Evolutionary conservation across 345 rosid species (phyloP), one percentile per base, ranked within the genome.

Genomic region (Brassica incana): DNA sequence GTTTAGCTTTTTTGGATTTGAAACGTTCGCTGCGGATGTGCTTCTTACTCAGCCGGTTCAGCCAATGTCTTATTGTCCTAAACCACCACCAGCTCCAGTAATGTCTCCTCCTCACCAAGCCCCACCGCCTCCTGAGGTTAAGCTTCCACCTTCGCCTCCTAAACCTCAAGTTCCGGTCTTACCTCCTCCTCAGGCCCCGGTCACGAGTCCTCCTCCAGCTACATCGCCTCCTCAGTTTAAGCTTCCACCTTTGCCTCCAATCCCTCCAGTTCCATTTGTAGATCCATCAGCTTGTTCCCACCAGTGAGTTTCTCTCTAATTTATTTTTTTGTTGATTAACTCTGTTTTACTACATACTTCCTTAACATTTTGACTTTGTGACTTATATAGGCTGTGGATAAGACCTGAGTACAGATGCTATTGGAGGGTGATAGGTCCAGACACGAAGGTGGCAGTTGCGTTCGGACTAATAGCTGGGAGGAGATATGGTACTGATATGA

Each of bases 231-330:
- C 95, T 8, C 67, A 78, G 70, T 83, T 78, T 82, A 81, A 81
- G 78, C 82, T 85, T 59, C 97, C 96, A 20, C 86, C 90, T 8
- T 33, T 86, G 77, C 91, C 91, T 67, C 77, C 71, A 69, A 8
- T 85, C 25, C 93, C 97, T 6, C 91, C 91, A 4, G 14, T 83
- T 59, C 90, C 90, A 6, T 89, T 87, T 84, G 30, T 82, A 15
- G 91, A 88, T 73, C 85, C 92, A 75, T 91, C 98, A 5, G 94
- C 96, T 30, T 95, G 98, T 77, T 74, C 98, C 10, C 85, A 91
- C 78, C 86, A 86, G 98, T 90, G 87, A 89, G 97, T 64, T 60
- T 29, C 67, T 65, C 48, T 9, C 16, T 52, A 52, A n/a, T 52
- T 14, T 18, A 6, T 2, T 52, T 52, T 52, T 52, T 43, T 52